These are phyloP conservation scores for Stagonosporopsis chrysanthemi DNA, from an alignment of 2,329 filamentous ascomycete genomes.

Conservation along the genomic window DNA sequence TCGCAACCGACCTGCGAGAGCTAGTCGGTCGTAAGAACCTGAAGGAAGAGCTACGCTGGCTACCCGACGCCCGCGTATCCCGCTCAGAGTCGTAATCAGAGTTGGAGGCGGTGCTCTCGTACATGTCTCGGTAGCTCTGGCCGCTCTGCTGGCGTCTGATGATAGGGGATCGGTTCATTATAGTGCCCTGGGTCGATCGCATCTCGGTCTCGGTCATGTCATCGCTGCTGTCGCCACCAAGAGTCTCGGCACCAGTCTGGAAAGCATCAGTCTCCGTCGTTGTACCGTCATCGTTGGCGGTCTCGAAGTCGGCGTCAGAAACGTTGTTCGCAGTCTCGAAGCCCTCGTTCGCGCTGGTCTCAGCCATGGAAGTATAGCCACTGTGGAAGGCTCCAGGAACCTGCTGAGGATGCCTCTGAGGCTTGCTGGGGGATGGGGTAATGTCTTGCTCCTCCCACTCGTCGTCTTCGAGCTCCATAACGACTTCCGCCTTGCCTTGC, in stretches of 20 bases:
- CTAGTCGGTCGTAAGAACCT: conserved; percentile 74
- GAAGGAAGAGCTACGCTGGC: conserved; percentile 71
- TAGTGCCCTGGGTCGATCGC: conserved; percentile 38
- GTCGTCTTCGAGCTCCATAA: conserved; percentile 75
- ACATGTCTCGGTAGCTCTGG: conserved; percentile 67
- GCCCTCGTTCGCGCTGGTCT: conserved; percentile 64
- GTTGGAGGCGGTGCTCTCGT: conserved; percentile 87
- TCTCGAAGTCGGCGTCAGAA: conserved; percentile 70
- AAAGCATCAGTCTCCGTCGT: conserved; percentile 92
- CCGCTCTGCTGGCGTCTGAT: conserved; percentile 55
- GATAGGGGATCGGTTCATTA: conserved; percentile 52
- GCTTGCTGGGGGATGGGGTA: conserved; percentile 60
- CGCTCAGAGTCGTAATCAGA: conserved; percentile 77
- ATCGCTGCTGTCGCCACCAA: conserved; percentile 74
- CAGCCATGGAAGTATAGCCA: conserved; percentile 46
- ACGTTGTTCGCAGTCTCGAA: conserved; percentile 84
- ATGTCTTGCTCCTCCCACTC: conserved; percentile 83
- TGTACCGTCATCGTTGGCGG: conserved; percentile 73
- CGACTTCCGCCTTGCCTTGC: conserved; percentile 76
- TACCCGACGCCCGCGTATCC: conserved; percentile 65
- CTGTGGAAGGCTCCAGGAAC: conserved; percentile 42
- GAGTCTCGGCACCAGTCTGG: conserved; percentile 85
- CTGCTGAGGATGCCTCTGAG: conserved; percentile 32
- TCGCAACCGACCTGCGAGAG: conserved; percentile 59
- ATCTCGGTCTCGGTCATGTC: conserved; percentile 87